Evolutionary conservation across 257 asterid species (phyloP), one percentile per base, ranked within the genome.

Genomic region (Primulina huaijiensis): DNA sequence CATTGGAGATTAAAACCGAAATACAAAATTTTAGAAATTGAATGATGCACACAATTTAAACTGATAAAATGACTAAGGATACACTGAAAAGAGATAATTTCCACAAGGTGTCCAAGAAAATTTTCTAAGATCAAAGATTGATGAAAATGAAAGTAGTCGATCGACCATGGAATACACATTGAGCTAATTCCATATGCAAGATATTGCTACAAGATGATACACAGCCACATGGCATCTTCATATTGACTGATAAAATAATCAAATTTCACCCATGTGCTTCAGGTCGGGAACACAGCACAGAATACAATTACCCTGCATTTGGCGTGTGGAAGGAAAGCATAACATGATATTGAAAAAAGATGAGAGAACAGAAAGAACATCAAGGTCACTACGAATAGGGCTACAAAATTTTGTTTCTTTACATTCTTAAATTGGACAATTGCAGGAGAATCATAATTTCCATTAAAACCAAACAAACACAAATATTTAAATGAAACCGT

Each of bases 401-500:
- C 38, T 23, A 70, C 4, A 37, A 53, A 60, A 37, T 35, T 64
- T 31, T 5, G 16, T 17, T 30, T 62, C 14, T 34, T 34, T 33
- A 19, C 30, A 33, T 63, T 30, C 67, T 62, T 3, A 62, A 62
- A 29, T 14, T 31, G 20, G 25, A 62, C 20, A 31, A 19, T 34
- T 8, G 17, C 67, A 11, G n/a, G 46, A 40, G 40, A 65, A 12
- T 38, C 20, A 19, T 64, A 66, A 38, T 65, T 64, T 64, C 62
- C 34, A 35, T 72, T 8, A 55, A 31, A 68, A 17, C 52, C 23
- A 27, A 40, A 4, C 14, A 38, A 14, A 43, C 6, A 43, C 4
- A 43, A 43, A 12, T 12, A 43, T 3, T 43, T 43, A 50, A 50
- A 4, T 50, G 21, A 50, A 14, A 43, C 16, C 56, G 16, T 50